Evolutionary conservation across 768 basidiomycete species (phyloP).

Genomic region (Boletus subparvulus): DNA sequence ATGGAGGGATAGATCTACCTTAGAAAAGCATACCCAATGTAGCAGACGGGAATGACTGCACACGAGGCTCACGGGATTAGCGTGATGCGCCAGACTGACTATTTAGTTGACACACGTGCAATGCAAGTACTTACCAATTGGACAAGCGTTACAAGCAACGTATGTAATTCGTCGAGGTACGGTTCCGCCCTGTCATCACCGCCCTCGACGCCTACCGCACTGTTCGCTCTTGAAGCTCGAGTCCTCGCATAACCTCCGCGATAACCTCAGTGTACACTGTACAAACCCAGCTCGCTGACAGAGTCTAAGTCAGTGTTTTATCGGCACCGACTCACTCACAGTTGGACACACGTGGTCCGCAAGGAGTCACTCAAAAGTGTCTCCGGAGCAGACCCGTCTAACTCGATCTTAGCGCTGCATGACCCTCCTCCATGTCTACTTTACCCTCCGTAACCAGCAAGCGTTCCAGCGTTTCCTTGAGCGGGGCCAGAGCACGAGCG

Average conservation of each 20-base stretch:
- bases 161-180: too few species aligned
- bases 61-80: constrained; percentile 4
- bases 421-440: constrained; percentile 80
- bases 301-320: constrained; percentile 10
- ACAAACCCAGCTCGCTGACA: background rate
- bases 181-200: background rate
- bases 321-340: constrained; percentile 12
- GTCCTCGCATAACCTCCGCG: background rate
- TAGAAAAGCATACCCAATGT: constrained; percentile 2
- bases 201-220: background rate
- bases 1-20: constrained; percentile 25
- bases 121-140: too few species aligned
- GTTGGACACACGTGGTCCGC: constrained; percentile 25
- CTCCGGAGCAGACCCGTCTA: constrained; percentile 25
- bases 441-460: constrained; percentile 67
- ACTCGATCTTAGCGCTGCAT: constrained; percentile 43
- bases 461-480: constrained; percentile 77
- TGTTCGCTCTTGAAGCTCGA: background rate
- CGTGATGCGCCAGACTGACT: too few species aligned
- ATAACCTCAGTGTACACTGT: background rate
- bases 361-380: constrained; percentile 23
- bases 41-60: background rate
- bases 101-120: constrained; percentile 16
- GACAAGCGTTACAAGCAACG: too few species aligned
- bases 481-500: constrained; percentile 45